Base-by-base conservation (phyloP, 768 basidiomycete species). In the Macrolepiota albuminosa region DNA sequence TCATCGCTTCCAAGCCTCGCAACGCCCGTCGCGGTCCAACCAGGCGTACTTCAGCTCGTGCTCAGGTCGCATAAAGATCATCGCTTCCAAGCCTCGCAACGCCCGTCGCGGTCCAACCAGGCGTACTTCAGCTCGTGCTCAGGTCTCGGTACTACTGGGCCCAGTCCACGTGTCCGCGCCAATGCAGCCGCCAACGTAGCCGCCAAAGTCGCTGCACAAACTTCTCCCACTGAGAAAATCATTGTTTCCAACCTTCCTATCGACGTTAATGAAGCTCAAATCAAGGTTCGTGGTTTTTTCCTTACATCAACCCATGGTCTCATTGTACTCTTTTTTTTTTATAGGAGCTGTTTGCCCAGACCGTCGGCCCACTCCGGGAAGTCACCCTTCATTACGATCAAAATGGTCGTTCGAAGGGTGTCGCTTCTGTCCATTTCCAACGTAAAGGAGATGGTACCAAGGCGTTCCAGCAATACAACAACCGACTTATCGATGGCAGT, bases 401-500 rank as follows among this genome's bases (percentile, higher is more conserved):
- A 49, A 73, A 80, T 60, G 97, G 97, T 51, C 87, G 89, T 67
- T 95, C 92, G 49, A 96, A 95, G 71, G 97, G 97, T 59, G 81
- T 88, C 61, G 96, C 96, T 39, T 84, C 89, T 14, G 88, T 99
- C 59, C 79, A 85, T 66, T 98, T 98, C 82, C 78, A 80, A 67
- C 84, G 83, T 68, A 89, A 87, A 69, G 95, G 94, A 60, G 93
- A 95, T 69, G 97, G 89, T 60, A 86, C 86, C 71, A 93, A 89
- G 81, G 97, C 97, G 3, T 95, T 87, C 75, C 83, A 89, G 67
- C 85, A 92, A 65, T 99, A 98, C 81, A 93, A 99, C 84, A 93
- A 92, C 79, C 89, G 97, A 73, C 90, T 98, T 78, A 95, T 99
- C 86, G 97, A 99, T 89, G 94, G 95, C 81, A 97, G 97, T 99